Conservation (phyloP, 495 filamentous ascomycete genomes). For the Hyaloscypha bicolor region DNA sequence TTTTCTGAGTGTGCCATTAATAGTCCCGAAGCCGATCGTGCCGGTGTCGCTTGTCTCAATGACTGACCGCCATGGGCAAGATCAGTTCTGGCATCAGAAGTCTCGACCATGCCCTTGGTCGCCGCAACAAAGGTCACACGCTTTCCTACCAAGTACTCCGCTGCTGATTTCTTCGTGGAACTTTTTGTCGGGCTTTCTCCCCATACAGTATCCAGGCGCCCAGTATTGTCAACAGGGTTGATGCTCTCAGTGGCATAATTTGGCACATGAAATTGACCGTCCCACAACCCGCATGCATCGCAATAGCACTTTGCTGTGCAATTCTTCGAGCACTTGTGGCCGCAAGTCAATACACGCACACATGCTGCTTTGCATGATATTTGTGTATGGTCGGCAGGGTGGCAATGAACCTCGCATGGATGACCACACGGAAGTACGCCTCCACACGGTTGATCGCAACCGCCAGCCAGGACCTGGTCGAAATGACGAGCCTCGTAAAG, state of each 20-base stretch:
- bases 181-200: neutral
- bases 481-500: conserved; percentile 38
- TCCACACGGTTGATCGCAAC: conserved; percentile 56
- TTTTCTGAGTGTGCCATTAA: neutral
- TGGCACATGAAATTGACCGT: neutral
- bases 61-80: too few species aligned
- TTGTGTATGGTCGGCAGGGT: conserved; percentile 41
- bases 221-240: too few species aligned
- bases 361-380: conserved; percentile 25
- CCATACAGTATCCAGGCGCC: neutral
- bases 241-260: neutral
- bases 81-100: too few species aligned
- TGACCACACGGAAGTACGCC: conserved; percentile 50
- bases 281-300: neutral
- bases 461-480: conserved; percentile 58
- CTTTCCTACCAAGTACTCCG: neutral
- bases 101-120: too few species aligned
- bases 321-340: conserved; percentile 37
- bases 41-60: too few species aligned
- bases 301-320: conserved; percentile 27
- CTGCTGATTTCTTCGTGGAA: neutral
- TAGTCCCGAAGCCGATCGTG: neutral
- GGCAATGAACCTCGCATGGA: conserved; percentile 47
- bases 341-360: conserved; percentile 19
- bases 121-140: neutral